phyloP scores from a whole-genome alignment of 2,329 filamentous ascomycete genomes.

The Colletotrichum phormii region DNA sequence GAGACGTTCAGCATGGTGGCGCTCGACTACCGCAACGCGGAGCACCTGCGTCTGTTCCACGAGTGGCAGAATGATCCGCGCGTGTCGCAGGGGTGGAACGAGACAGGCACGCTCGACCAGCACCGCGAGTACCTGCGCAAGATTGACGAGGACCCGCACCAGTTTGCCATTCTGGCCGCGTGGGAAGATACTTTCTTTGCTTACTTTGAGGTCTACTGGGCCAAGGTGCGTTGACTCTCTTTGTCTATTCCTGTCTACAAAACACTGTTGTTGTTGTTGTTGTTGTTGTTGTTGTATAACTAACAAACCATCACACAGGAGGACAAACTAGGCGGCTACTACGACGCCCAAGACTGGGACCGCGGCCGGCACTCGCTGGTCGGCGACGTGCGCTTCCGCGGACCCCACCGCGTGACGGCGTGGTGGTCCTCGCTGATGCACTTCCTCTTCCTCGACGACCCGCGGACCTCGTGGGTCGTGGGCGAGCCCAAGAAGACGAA shows the following conservation, averaged over 20 bases:
- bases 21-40: constrained; percentile 72
- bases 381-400: constrained; percentile 69
- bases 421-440: constrained; percentile 74
- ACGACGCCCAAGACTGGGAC: constrained; percentile 66
- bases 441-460: constrained; percentile 71
- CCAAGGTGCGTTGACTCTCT: constrained; percentile 59
- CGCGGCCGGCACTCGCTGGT: constrained; percentile 69
- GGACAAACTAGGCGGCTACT: constrained; percentile 67
- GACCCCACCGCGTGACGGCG: constrained; percentile 69
- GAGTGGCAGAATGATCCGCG: constrained; percentile 87
- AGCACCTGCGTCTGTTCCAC: constrained; percentile 79
- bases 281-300: too few species aligned
- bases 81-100: constrained; percentile 83
- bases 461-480: constrained; percentile 66
- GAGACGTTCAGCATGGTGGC: constrained; percentile 84
- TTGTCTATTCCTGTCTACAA: too few species aligned
- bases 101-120: constrained; percentile 80
- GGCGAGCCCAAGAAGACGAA: constrained; percentile 81
- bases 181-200: constrained; percentile 80
- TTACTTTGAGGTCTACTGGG: constrained; percentile 87
- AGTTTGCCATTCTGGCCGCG: constrained; percentile 75
- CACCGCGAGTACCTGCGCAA: constrained; percentile 78
- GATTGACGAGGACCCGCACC: constrained; percentile 78
- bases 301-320: constrained; percentile 52
- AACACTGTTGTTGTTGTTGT: too few species aligned